Evolutionary conservation across 2,329 filamentous ascomycete species (phyloP).

Genomic region (Madurella mycetomatis): DNA sequence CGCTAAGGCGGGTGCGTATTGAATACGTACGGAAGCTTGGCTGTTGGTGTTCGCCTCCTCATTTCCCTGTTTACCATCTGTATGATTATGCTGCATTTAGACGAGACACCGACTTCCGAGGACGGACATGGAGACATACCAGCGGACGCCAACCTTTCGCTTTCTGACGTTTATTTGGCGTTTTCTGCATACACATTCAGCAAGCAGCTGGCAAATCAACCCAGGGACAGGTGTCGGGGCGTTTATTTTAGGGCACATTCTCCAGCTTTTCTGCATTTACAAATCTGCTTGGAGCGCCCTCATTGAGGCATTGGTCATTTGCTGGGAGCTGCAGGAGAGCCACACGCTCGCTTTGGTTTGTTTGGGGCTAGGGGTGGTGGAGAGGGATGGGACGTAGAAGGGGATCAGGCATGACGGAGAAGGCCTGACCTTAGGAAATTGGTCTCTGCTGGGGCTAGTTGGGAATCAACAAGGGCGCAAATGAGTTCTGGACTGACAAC

Average conservation of each 20-base stretch:
- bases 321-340: background rate
- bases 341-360: background rate
- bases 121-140: too few relatives aligned
- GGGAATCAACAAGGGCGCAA: background rate
- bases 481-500: too few relatives aligned
- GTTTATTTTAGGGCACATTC: background rate
- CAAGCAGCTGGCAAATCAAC: background rate
- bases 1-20: background rate
- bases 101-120: too few relatives aligned
- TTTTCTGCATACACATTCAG: background rate
- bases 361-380: background rate
- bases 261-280: background rate
- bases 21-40: background rate
- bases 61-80: too few relatives aligned
- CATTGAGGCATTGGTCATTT: background rate
- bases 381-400: background rate
- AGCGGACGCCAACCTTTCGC: background rate
- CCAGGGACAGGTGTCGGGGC: conserved; percentile 3
- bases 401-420: background rate
- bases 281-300: background rate
- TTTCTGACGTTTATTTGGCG: background rate
- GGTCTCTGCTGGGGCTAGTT: background rate
- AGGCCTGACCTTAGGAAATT: too few relatives aligned
- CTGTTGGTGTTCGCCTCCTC: too few relatives aligned
- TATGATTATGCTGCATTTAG: too few relatives aligned